Conservation (phyloP, 768 basidiomycete species). For the Russula emetica region DNA sequence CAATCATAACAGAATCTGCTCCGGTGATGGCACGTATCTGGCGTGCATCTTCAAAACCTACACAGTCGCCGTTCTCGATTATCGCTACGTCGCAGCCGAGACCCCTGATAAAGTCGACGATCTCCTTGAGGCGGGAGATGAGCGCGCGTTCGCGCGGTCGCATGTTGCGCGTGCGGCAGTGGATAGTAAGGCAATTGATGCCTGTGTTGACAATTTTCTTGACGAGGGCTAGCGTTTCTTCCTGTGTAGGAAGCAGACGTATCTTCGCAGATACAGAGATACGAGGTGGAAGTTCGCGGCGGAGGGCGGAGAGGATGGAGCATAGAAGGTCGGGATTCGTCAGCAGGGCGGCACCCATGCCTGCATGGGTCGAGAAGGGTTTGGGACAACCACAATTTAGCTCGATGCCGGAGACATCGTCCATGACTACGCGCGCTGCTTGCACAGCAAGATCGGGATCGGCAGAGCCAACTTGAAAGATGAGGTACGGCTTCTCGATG, state of each 20-base stretch:
- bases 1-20: constrained; percentile 95
- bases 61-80: constrained; percentile 91
- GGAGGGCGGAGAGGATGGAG: constrained; percentile 76
- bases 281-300: constrained; percentile 64
- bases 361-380: constrained; percentile 87
- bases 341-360: constrained; percentile 96
- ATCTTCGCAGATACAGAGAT: constrained; percentile 95
- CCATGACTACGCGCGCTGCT: constrained; percentile 79
- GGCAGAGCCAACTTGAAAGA: constrained; percentile 93
- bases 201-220: constrained; percentile 84
- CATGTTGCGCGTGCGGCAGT: constrained; percentile 93
- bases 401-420: constrained; percentile 91
- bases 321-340: constrained; percentile 89
- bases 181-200: constrained; percentile 84
- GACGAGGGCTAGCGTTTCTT: constrained; percentile 87
- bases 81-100: constrained; percentile 80
- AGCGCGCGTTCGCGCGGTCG: constrained; percentile 74
- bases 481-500: constrained; percentile 87
- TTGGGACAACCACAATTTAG: constrained; percentile 98
- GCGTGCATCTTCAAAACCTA: constrained; percentile 71
- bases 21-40: constrained; percentile 73
- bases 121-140: constrained; percentile 72
- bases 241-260: constrained; percentile 76
- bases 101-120: constrained; percentile 77
- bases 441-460: constrained; percentile 87